These are phyloP conservation scores for Heritiera littoralis DNA, from an alignment of 345 rosid species.

Conservation along the genomic window DNA sequence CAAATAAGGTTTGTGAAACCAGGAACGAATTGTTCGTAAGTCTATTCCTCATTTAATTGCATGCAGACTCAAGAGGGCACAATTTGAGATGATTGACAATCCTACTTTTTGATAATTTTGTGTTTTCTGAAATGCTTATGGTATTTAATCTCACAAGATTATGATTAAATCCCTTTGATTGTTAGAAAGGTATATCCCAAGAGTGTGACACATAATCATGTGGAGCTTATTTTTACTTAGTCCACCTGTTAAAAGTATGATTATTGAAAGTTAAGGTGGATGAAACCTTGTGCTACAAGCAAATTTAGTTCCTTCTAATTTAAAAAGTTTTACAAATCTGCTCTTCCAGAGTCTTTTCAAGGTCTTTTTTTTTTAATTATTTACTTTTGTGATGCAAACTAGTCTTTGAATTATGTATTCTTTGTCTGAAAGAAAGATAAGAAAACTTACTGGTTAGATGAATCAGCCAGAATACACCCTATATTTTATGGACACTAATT, in stretches of 20 bases:
- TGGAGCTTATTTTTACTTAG: neutral
- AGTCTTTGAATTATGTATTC: slow-evolving; percentile 1
- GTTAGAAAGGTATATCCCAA: neutral
- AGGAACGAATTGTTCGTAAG: neutral
- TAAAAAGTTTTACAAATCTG: neutral
- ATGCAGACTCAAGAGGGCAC: neutral
- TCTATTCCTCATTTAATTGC: slow-evolving; percentile 8
- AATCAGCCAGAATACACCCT: neutral
- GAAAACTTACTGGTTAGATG: neutral
- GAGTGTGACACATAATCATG: neutral
- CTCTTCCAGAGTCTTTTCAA: neutral
- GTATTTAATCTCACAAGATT: neutral
- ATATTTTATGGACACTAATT: neutral
- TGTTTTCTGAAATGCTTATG: neutral
- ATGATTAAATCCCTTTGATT: neutral
- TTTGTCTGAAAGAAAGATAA: neutral
- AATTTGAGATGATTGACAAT: neutral
- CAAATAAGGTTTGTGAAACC: slow-evolving; percentile 36
- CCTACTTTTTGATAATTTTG: neutral
- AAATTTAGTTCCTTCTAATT: neutral
- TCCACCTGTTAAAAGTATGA: neutral
- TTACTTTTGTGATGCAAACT: neutral
- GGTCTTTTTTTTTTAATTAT: neutral
- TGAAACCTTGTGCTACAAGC: neutral
- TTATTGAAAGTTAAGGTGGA: neutral